Evolutionary conservation across 148 eudicot species (phyloP), one percentile per base, ranked within the genome.

Genomic region (Chenopodium album): DNA sequence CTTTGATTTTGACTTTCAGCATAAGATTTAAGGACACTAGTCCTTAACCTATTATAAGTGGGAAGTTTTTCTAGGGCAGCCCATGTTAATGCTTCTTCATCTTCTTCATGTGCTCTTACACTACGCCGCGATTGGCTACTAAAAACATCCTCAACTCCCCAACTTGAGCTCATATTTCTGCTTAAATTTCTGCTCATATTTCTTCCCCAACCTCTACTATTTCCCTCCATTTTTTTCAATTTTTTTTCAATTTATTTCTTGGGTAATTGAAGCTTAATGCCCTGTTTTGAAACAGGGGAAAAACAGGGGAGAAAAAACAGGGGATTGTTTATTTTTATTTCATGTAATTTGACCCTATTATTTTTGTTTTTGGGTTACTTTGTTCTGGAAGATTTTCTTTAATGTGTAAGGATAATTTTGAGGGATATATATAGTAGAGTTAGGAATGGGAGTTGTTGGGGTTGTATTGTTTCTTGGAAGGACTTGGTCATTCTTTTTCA

Each of bases 1-100:
- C 44, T 84, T 37, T 81, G 75, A 37, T 77, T 80, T 63, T 88
- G 86, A 23, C 72, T 68, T 17, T 81, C 86, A 67, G 78, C 76
- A 48, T 84, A 92, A n/a, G 92, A 87, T 62, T 91, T 84, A 19
- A 96, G 84, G 29, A 96, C 88, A 7, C 98, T 90, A 0, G 95
- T 96, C 31, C 99, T 88, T 56, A 96, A 79, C 69, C 99, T 79
- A 44, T 91, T 91, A 62, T 96, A 96, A 4, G 99, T 96, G 0
- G 99, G 99, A 3, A 96, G 62, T 54, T 90, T 96, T 79, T 96
- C 99, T 10, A 96, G 62, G 46, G 99, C 98, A 28, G 99, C 99
- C 99, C 99, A 96, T 86, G 82, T 85, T 0, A 96, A 79, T 2
- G 98, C 98, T 79, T 94, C 99, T 63, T 96, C 99, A 66, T 96